Base-by-base conservation (phyloP, 495 filamentous ascomycete species). In the Neurospora sp. region DNA sequence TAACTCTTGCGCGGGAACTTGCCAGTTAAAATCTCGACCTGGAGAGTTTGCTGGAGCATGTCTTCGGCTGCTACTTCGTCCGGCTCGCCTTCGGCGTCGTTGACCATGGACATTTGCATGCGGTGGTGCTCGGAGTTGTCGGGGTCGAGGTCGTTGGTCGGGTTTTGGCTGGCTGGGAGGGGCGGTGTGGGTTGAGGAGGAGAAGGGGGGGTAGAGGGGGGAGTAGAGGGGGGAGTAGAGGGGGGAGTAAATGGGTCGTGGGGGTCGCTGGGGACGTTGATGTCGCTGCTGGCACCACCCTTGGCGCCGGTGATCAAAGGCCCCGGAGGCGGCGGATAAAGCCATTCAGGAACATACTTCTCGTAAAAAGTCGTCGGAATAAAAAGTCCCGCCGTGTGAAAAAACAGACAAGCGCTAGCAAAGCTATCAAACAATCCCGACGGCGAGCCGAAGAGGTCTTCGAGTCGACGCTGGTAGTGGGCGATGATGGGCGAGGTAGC, bases 371-470 rank as follows among this genome's bases (percentile, higher is more conserved):
- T 79, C 76, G 12, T 77, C 0, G 84, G 84, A 5, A 84, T 79
- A 69, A 76, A 74, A 12, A 87, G 59, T 0, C 79, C 80, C 0
- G 88, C 71, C 3, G 81, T 83, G n/a, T 83, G 83, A 73, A 88
- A 88, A 73, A 90, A 88, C 20, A 89, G 79, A 40, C 79, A 79
- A 2, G 86, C 81, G 70, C 84, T 87, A 10, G 84, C 86, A 72
- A 89, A 89, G 20, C 84, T 77, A 70, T 90, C 87, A 74, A 88
- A 87, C 40, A 86, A 76, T 62, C 81, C 74, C 37, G 74, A 75
- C 3, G 87, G 85, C 5, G 46, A 70, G 18, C 69, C 39, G 76
- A 89, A 89, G 23, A 88, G 79, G 37, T 27, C 70, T 0, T 74
- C 70, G 14, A 72, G 72, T 3, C 71, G 8, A 1, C 54, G 31